phyloP scores from a whole-genome alignment of 371 early-diverging fungal species.

The Lichtheimia ramosa region DNA sequence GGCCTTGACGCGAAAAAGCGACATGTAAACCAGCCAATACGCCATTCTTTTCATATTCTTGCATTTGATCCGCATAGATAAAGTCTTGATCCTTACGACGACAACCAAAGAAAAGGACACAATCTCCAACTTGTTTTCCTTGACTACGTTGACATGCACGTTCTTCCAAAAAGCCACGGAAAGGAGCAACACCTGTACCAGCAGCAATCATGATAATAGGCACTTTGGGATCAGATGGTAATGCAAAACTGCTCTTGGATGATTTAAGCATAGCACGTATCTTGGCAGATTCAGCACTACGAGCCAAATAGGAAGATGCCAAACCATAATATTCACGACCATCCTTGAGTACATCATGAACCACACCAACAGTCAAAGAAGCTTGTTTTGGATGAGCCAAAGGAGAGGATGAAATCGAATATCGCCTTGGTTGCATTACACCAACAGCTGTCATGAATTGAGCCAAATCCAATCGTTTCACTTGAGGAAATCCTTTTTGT shows the following conservation, averaged over 20 bases:
- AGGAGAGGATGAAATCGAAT: constrained; percentile 58
- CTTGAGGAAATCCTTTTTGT: constrained; percentile 42
- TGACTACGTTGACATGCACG: constrained; percentile 26
- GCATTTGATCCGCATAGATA: constrained; percentile 69
- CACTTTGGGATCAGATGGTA: constrained; percentile 33
- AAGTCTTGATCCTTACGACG: constrained; percentile 72
- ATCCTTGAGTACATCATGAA: constrained; percentile 38
- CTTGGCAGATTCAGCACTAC: neutral
- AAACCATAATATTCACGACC: constrained; percentile 40
- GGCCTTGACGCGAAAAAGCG: constrained; percentile 67
- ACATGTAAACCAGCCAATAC: constrained; percentile 54
- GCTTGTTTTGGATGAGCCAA: constrained; percentile 22
- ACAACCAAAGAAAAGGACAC: constrained; percentile 81
- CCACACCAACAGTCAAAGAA: constrained; percentile 41
- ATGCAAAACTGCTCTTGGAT: constrained; percentile 35
- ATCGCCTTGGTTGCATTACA: constrained; percentile 56
- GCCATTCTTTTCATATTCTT: constrained; percentile 43
- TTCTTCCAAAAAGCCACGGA: constrained; percentile 75
- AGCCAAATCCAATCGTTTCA: constrained; percentile 39
- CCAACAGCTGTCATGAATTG: constrained; percentile 48
- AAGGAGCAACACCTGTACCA: constrained; percentile 89
- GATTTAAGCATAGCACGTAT: constrained; percentile 41
- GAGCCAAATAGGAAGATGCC: constrained; percentile 36
- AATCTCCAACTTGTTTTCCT: constrained; percentile 26
- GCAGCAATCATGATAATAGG: constrained; percentile 62